phyloP scores from a whole-genome alignment of 2,329 filamentous ascomycete species.

The Cordyceps cicadae region DNA sequence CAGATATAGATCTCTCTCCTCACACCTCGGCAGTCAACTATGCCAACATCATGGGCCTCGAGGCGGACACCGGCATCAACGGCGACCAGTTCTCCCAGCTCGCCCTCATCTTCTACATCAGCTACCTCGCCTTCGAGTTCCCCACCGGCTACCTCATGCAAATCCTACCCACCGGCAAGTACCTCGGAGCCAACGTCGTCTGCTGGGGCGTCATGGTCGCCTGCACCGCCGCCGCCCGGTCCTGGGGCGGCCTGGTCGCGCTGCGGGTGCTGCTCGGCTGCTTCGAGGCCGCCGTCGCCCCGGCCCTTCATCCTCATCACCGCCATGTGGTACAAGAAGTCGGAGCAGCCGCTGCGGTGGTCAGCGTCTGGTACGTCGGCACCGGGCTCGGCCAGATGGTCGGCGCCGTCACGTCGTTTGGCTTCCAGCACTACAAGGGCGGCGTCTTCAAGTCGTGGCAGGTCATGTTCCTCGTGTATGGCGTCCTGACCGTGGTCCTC shows the following conservation, averaged over 20 bases:
- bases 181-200: neutral
- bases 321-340: neutral
- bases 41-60: neutral
- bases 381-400: neutral
- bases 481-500: neutral
- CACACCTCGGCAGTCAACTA: neutral
- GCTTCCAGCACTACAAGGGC: neutral
- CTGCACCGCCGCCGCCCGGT: neutral
- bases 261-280: neutral
- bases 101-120: neutral
- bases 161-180: neutral
- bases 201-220: neutral
- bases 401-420: neutral
- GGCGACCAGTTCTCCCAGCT: neutral
- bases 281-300: neutral
- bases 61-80: neutral
- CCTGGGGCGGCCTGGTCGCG: neutral
- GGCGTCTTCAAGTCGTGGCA: neutral
- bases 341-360: neutral
- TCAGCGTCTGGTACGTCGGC: neutral
- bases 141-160: neutral
- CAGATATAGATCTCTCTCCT: neutral
- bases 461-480: neutral
- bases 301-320: neutral
- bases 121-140: neutral